Evolutionary conservation across 2,329 filamentous ascomycete species (phyloP).

Genomic region (Trichophaea hybrida): DNA sequence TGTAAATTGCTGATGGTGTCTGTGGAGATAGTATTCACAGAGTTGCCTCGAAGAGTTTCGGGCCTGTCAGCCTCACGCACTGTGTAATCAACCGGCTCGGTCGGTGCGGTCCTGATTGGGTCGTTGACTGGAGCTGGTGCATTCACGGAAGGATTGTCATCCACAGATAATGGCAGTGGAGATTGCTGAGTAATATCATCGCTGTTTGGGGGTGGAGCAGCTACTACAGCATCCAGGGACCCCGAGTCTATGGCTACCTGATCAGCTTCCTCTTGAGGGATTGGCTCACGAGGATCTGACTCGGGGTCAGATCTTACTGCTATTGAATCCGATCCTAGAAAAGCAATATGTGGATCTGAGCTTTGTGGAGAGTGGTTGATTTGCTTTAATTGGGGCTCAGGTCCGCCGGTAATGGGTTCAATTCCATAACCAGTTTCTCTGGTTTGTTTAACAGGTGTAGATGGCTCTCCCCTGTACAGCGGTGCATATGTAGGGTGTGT

Average conservation of each 20-base stretch:
- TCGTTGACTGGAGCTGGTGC: background rate
- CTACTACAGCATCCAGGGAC: background rate
- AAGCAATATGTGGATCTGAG: background rate
- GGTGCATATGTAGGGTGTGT: background rate
- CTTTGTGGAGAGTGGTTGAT: conserved; percentile 3
- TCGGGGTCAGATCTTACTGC: background rate
- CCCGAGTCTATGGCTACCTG: background rate
- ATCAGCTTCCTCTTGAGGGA: background rate
- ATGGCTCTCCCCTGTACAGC: background rate
- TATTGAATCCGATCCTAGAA: background rate
- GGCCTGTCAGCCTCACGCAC: background rate
- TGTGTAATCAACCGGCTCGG: background rate
- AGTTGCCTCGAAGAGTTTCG: background rate
- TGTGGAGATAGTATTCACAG: conserved; percentile 27
- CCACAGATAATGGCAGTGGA: background rate
- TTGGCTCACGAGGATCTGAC: background rate
- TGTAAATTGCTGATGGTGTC: conserved; percentile 50
- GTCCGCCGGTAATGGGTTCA: conserved; percentile 24
- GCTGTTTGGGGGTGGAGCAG: background rate
- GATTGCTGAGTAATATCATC: background rate
- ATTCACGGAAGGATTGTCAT: background rate
- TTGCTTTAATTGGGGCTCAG: conserved; percentile 6
- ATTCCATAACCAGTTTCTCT: conserved; percentile 22
- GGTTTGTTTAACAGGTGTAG: background rate
- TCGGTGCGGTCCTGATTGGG: background rate